These are phyloP conservation scores for Paraphoma sp. DNA, from an alignment of 2,329 filamentous ascomycete species.

Conservation along the genomic window DNA sequence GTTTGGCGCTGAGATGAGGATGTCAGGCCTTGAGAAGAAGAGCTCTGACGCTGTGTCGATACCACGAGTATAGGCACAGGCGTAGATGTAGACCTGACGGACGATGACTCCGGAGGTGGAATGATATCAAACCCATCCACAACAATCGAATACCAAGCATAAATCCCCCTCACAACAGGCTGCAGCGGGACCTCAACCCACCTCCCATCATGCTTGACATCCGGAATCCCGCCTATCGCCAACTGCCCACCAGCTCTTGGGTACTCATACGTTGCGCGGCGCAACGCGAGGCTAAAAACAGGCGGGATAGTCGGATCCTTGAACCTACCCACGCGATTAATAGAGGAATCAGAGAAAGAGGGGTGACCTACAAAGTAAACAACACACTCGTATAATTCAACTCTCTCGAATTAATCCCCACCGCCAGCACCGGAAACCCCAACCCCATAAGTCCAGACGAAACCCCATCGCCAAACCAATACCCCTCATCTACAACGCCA, in stretches of 20 bases:
- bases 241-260: conserved; percentile 31
- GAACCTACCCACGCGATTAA: conserved; percentile 11
- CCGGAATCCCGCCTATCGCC: conserved; percentile 39
- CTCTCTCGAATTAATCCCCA: conserved; percentile 6
- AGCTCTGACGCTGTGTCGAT: too few relatives aligned
- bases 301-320: conserved; percentile 12
- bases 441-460: conserved; percentile 40
- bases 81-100: neutral
- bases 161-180: conserved; percentile 15
- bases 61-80: too few relatives aligned
- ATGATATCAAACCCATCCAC: conserved; percentile 33
- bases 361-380: conserved; percentile 27
- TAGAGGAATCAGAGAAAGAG: neutral
- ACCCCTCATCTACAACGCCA: conserved; percentile 34
- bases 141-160: conserved; percentile 33
- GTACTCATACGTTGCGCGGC: conserved; percentile 13
- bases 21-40: too few relatives aligned
- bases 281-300: conserved; percentile 35
- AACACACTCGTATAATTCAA: conserved; percentile 32
- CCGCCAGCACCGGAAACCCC: conserved; percentile 28
- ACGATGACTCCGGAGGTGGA: conserved; percentile 1
- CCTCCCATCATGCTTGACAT: conserved; percentile 14
- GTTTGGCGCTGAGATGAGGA: too few relatives aligned
- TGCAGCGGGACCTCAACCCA: conserved; percentile 27
- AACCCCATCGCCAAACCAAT: conserved; percentile 35